Evolutionary conservation across 1,284 basidiomycete species (phyloP).

Genomic region (Trametes polyzona): DNA sequence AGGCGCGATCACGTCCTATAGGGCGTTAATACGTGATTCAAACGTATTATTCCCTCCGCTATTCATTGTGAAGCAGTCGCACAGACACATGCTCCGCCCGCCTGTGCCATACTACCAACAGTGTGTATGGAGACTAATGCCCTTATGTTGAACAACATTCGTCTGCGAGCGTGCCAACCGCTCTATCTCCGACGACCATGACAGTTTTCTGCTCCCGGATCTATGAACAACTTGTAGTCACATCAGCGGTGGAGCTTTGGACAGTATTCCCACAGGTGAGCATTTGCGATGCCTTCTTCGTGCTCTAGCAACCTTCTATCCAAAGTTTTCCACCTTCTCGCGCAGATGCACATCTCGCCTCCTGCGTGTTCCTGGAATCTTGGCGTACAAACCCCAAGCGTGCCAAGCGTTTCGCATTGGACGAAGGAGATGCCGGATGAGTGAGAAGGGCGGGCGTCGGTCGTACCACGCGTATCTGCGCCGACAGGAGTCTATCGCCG

Average conservation of each 20-base stretch:
- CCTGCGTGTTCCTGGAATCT: too few relatives aligned
- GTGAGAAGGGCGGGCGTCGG: too few relatives aligned
- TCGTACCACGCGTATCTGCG: too few relatives aligned
- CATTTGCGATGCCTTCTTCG: neutral
- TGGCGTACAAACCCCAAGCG: too few relatives aligned
- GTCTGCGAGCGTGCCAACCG: neutral
- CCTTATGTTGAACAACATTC: neutral
- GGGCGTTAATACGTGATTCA: too few relatives aligned
- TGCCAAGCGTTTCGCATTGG: too few relatives aligned
- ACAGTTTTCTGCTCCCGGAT: neutral
- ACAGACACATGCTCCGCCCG: too few relatives aligned
- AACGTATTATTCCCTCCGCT: too few relatives aligned
- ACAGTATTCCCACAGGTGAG: neutral
- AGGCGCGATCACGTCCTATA: too few relatives aligned
- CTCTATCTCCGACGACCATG: slow-evolving; percentile 7
- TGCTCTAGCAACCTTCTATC: neutral
- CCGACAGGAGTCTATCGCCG: slow-evolving; percentile 13
- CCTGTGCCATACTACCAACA: neutral
- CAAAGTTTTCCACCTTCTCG: neutral
- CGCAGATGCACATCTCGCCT: too few relatives aligned
- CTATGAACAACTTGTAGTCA: neutral
- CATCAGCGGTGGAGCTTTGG: neutral
- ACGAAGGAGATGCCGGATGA: too few relatives aligned
- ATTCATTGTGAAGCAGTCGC: too few relatives aligned
- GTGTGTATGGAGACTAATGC: neutral